A percentile compares a stretch with the other conserved stretches of the same genome.
phyloP scores from a whole-genome alignment of 1,284 basidiomycete species.

The Cryptococcus sp. region DNA sequence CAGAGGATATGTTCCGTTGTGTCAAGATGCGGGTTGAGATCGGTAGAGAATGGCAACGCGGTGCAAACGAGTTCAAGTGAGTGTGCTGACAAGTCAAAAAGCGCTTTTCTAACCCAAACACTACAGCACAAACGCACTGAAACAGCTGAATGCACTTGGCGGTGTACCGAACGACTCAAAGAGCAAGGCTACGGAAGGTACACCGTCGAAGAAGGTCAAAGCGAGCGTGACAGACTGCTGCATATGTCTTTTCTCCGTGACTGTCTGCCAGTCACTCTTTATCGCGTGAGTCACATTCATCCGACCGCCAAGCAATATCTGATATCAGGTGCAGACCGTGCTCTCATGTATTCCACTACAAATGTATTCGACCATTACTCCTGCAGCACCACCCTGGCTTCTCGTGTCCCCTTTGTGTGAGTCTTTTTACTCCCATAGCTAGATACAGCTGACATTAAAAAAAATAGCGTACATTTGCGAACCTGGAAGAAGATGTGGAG shows the following conservation, averaged over 20 bases:
- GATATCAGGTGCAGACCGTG: conserved; percentile 62
- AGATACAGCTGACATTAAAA: conserved; percentile 8
- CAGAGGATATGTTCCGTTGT: conserved; percentile 96
- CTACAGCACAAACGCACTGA: conserved; percentile 47
- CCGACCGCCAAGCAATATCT: background rate
- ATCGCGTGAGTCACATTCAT: conserved; percentile 63
- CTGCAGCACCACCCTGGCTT: conserved; percentile 88
- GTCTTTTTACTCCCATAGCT: conserved; percentile 12
- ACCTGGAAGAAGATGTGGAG: conserved; percentile 95
- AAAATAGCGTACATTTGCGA: conserved; percentile 73
- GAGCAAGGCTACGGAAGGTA: conserved; percentile 14
- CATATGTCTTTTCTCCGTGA: conserved; percentile 93
- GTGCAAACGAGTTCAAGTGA: conserved; percentile 92
- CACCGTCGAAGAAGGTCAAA: conserved; percentile 33
- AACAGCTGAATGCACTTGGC: conserved; percentile 47
- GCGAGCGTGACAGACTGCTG: conserved; percentile 78
- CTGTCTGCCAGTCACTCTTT: conserved; percentile 93
- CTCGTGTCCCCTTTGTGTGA: conserved; percentile 83
- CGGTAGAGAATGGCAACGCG: conserved; percentile 83
- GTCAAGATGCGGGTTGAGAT: conserved; percentile 94
- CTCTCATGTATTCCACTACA: conserved; percentile 97
- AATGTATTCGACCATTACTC: conserved; percentile 91
- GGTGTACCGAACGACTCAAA: conserved; percentile 28
- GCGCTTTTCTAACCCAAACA: background rate
- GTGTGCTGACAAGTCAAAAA: conserved; percentile 45